Base-by-base conservation (phyloP, 2,329 filamentous ascomycete species). In the Aureobasidium sp. region DNA sequence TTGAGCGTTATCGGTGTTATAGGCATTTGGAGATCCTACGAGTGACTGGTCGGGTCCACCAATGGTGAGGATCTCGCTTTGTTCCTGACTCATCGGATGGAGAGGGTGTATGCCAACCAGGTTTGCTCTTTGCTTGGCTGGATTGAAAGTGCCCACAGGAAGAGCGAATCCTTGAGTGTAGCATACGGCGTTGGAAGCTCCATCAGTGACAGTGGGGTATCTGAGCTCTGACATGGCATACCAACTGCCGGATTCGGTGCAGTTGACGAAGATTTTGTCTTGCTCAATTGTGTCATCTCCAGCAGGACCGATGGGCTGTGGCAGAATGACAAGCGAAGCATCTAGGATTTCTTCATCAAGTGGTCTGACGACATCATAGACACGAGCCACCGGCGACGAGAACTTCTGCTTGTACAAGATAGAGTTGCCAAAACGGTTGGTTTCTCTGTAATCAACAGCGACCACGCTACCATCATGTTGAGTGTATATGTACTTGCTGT, bases 401-500 rank as follows among this genome's bases (percentile, higher is more conserved):
- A 74, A 70, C 60, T 72, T 73, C 58, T 73, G 68, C 21, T 67
- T 63, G 61, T 67, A 68, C 53, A 66, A 61, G 34, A 63, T 61
- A n/a, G 65, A 63, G 27, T 62, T 61, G 15, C 52, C 47, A 6
- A 58, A 58, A 21, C 55, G 58, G n/a, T 47, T 49, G 2, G 47
- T 59, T 21, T 79, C 76, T 16, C 82, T 83, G 66, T 89, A 84
- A 67, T 93, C 89, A 63, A 94, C 87, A 0, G 90, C 89, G 68
- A 92, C 87, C 2, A 96, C 84, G 41, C 86, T 85, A 45, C 94
- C 94, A 67, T 97, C 90, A 68, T 91, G 89, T 67, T 86, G 86
- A 66, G 88, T 90, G 66, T 93, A 93, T 55, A 97, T 87, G 74
- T 97, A 97, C 64, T 88, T 89, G 67, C 89, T 86, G 72, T 97